Evolutionary conservation across 176 grass and related monocot genomes (phyloP).

Genomic region (Ananas comosus): DNA sequence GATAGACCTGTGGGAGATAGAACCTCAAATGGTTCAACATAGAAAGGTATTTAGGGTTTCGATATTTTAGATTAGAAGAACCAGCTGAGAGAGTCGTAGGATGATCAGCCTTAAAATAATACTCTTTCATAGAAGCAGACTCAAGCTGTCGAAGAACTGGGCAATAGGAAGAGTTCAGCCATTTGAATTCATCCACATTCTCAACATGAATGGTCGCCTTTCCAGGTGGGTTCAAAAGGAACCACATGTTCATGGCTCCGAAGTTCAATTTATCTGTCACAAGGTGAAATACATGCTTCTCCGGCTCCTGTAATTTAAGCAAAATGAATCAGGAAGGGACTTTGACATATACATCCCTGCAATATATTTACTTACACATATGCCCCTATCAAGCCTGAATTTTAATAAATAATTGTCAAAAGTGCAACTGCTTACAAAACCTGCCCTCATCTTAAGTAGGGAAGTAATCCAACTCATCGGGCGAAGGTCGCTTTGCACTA

Average conservation of each 20-base stretch:
- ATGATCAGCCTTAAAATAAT: slow-evolving; percentile 96
- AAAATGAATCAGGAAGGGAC: not conserved
- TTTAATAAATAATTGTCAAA: no score
- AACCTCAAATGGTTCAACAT: slow-evolving; percentile 98
- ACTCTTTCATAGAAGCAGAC: slow-evolving; percentile 95
- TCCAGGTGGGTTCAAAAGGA: slow-evolving; percentile 89
- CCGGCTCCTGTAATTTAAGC: slow-evolving; percentile 59
- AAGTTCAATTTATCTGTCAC: slow-evolving; percentile 99
- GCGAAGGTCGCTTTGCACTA: no score
- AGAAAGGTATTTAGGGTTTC: slow-evolving; percentile 95
- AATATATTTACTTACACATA: no score
- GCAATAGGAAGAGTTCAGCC: slow-evolving; percentile 97
- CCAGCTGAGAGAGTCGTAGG: slow-evolving; percentile 74
- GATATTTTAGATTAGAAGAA: slow-evolving; percentile 83
- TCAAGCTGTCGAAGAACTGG: slow-evolving; percentile 86
- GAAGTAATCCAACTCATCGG: no score
- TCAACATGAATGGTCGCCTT: slow-evolving; percentile 91
- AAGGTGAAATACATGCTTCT: slow-evolving; percentile 98
- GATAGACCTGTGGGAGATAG: slow-evolving; percentile 96
- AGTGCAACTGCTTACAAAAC: no score
- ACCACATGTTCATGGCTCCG: slow-evolving; percentile 99
- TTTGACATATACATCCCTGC: no score
- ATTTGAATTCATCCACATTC: slow-evolving; percentile 98
- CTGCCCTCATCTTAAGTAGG: no score
- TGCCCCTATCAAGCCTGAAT: no score